These are phyloP conservation scores for Mucor indicus DNA, from an alignment of 371 early-diverging fungal species.

Conservation along the genomic window DNA sequence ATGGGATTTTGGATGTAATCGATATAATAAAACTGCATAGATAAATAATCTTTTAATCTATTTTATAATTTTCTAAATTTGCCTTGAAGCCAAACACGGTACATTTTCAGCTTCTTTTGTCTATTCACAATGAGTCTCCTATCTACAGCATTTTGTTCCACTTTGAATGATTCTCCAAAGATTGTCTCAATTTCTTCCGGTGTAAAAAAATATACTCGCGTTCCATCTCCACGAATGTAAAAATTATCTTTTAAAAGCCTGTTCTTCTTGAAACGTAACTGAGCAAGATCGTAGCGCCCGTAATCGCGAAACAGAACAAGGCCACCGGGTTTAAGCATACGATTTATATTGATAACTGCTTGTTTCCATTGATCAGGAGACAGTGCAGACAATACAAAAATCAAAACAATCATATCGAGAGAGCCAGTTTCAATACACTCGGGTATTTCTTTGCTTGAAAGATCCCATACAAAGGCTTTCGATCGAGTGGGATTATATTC, in stretches of 20 bases:
- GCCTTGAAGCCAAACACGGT: constrained; percentile 95
- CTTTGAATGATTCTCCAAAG: constrained; percentile 51
- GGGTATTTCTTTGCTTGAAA: constrained; percentile 63
- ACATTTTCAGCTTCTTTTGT: constrained; percentile 92
- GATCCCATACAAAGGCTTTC: constrained; percentile 81
- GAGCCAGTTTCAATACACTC: constrained; percentile 57
- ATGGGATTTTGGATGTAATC: constrained; percentile 12
- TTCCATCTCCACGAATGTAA: constrained; percentile 89
- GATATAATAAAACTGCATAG: too few relatives aligned
- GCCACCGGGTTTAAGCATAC: constrained; percentile 74
- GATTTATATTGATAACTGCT: constrained; percentile 64
- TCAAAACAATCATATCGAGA: constrained; percentile 74
- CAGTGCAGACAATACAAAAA: constrained; percentile 83
- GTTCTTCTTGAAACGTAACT: constrained; percentile 75
- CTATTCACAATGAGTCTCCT: constrained; percentile 95
- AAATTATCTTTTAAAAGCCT: constrained; percentile 63
- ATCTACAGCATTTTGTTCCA: constrained; percentile 91
- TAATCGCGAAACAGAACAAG: constrained; percentile 87
- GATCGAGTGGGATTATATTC: constrained; percentile 60
- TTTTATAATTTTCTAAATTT: constrained; percentile 81
- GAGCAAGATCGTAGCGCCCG: constrained; percentile 84
- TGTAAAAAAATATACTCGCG: constrained; percentile 65
- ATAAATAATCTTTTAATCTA: too few relatives aligned
- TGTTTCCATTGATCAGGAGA: constrained; percentile 78
- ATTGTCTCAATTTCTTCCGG: constrained; percentile 53